Base-by-base conservation (phyloP, 2,329 filamentous ascomycete genomes). In the Fusarium pseudocircinatum region DNA sequence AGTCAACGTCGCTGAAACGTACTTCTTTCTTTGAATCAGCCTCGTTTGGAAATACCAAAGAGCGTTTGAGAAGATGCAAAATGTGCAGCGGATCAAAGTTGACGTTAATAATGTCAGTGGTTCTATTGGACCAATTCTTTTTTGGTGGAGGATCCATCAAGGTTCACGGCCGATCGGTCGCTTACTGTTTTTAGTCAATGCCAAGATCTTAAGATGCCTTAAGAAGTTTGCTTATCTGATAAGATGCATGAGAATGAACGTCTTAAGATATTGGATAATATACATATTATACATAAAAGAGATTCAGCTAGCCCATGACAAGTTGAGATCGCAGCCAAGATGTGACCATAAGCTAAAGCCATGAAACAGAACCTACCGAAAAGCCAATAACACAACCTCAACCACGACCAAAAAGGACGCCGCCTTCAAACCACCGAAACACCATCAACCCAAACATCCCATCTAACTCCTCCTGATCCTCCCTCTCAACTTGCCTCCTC, bases 91-190 rank as follows among this genome's bases (percentile, higher is more conserved):
- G 15, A 26, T 28, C 18, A 28, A 22, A 47, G 7, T 43, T 36
- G 10, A 28, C n/a, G 6, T 69, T 69, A 43, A 63, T 72, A 71
- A 71, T 71, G 44, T n/a, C 52, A 10, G 20, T 3, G 10, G 7
- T 63, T 46, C 7, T 44, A 72, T 71, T 71, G 68, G 65, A 20
- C 36, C 20, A 18, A 22, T 20, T 52, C 24, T 39, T 37, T 39
- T 12, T 1, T 8, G 15, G 30, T 37, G 24, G 32, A 65, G 43
- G 61, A 4, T 13, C 68, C 52, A 69, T 72, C 69, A 72, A 56
- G 63, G 63, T 71, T 34, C 44, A 5, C 8, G 12, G 14, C 34
- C 44, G 42, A 53, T 52, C 26, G 13, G 47, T 47, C 34, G 30
- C 40, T 61, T 56, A 56, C 49, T 40, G 47, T 37, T 56, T 61